Evolutionary conservation across 257 asterid genomes (phyloP).

Genomic region (Przewalskia tangutica): DNA sequence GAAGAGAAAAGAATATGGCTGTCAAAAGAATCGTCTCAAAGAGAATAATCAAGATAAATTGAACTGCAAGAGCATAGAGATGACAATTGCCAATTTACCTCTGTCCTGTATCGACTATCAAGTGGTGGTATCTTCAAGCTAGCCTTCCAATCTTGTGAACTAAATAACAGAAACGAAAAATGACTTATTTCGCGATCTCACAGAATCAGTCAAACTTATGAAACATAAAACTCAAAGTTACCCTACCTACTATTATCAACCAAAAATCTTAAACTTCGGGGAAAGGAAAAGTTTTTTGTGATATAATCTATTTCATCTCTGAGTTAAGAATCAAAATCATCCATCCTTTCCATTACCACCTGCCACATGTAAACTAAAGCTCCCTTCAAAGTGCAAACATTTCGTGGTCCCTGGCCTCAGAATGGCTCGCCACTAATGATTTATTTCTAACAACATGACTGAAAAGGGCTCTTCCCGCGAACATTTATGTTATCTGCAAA

Average conservation of each 20-base stretch:
- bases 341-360: not conserved
- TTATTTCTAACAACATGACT: not conserved
- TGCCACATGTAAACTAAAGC: not conserved
- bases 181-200: not conserved
- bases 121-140: constrained; percentile 53
- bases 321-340: not conserved
- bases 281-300: not conserved
- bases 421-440: not conserved
- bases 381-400: not conserved
- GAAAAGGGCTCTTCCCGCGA: not conserved
- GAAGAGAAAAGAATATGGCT: not conserved
- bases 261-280: not conserved
- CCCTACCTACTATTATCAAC: not conserved
- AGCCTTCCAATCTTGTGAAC: constrained; percentile 87
- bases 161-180: constrained; percentile 16
- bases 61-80: not conserved
- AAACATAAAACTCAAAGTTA: not conserved
- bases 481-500: not conserved
- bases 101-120: constrained; percentile 76
- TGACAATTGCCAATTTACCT: constrained; percentile 30
- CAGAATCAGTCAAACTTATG: not conserved
- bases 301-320: not conserved
- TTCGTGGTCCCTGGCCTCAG: not conserved
- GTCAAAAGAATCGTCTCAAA: not conserved
- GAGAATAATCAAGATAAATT: not conserved